Conservation (phyloP, 768 basidiomycete species). For the Suillus brevipes region DNA sequence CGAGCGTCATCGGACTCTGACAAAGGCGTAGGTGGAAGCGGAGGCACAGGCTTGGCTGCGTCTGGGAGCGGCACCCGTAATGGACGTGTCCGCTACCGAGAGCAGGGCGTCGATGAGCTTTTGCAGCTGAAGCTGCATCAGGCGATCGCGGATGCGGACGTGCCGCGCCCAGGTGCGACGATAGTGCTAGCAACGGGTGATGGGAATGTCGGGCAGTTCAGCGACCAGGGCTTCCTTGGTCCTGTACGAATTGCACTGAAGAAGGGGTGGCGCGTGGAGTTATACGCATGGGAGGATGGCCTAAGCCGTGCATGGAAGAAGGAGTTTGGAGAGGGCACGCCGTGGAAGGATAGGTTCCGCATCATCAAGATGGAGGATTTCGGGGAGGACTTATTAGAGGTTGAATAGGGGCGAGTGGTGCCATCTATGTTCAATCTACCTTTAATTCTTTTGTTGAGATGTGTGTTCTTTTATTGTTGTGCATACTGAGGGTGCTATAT, state of each 20-base stretch:
- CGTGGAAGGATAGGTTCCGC: conserved; percentile 44
- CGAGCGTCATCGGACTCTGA: conserved; percentile 20
- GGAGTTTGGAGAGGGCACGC: conserved; percentile 61
- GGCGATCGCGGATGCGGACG: conserved; percentile 70
- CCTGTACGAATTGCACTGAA: conserved; percentile 83
- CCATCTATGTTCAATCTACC: neutral
- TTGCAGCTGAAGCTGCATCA: conserved; percentile 92
- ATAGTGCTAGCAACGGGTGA: conserved; percentile 95
- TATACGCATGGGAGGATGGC: conserved; percentile 90
- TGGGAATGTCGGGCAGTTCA: conserved; percentile 90
- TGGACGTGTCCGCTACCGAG: conserved; percentile 63
- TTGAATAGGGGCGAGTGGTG: conserved; percentile 25
- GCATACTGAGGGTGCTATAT: neutral
- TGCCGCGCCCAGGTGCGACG: conserved; percentile 63
- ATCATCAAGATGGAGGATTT: conserved; percentile 71
- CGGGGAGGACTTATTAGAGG: conserved; percentile 56
- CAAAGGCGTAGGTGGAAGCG: conserved; percentile 29
- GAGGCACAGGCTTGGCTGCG: conserved; percentile 15
- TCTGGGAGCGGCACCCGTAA: conserved; percentile 18
- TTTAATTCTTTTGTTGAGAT: neutral
- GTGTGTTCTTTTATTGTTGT: conserved; percentile 5
- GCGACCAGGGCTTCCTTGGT: conserved; percentile 89
- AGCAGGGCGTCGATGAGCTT: conserved; percentile 95
- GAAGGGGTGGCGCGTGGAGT: conserved; percentile 92
- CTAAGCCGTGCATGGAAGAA: conserved; percentile 76